Evolutionary conservation across 2,329 filamentous ascomycete genomes (phyloP), one percentile per base, ranked within the genome.

Genomic region (Byssothecium circinans): DNA sequence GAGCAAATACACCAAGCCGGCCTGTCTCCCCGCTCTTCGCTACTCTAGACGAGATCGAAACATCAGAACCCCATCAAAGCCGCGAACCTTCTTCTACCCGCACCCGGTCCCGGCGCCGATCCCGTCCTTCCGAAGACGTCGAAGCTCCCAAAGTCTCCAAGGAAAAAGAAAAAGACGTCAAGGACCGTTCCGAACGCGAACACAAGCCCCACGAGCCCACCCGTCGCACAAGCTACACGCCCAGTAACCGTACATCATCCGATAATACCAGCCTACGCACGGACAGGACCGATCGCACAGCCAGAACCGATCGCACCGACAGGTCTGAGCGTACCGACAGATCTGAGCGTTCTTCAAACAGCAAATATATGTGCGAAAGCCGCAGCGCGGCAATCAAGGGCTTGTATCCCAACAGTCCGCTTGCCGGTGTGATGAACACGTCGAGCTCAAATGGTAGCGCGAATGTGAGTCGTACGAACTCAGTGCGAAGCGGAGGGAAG

Each of bases 341-440:
- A 10, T 60, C 54, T 1, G 63, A 64, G 14, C 33, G 47, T 2
- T 40, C 47, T 2, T 49, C 56, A 2, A 65, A 60, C 37, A 64
- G 57, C 34, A 53, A 62, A 20, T 69, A 69, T 43, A 52, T 64
- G 57, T 65, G 62, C 46, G 65, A 72, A 43, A 63, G 62, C 34
- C 60, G 67, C 18, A 71, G 69, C 39, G 69, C 69, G 12, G 69
- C 67, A 2, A 62, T 72, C 49, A 72, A 72, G 47, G 69, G 58
- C 6, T 41, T 72, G 32, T 72, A 72, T 47, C 66, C 68, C 4
- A 66, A 67, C 43, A 58, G 57, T 19, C 62, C 64, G 5, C 41
- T 67, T 27, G 57, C 58, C 2, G 58, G 57, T 10, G 29, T 32
- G 7, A 14, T 25, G 23, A 49, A 56, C 38, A 57, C 29, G 43